Evolutionary conservation across 345 rosid species (phyloP), one percentile per base, ranked within the genome.

Genomic region (Hypericum perforatum): DNA sequence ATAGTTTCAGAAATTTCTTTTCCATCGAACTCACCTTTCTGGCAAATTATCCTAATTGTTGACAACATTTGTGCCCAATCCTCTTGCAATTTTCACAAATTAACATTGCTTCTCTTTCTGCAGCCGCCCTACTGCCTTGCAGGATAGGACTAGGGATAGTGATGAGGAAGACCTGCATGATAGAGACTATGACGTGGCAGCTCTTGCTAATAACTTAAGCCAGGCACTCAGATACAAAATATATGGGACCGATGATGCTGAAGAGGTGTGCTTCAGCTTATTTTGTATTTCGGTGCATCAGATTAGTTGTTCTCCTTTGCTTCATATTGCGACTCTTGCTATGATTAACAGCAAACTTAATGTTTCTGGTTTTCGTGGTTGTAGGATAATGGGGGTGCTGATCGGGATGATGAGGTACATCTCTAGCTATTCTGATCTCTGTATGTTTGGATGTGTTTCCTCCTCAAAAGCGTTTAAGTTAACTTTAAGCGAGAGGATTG

Each of bases 51-150:
- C 32, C 32, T 1, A 22, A 22, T 22, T 22, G 4, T 22, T 22
- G 32, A 22, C 4, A 22, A 22, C 32, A 22, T 1, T 22, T 22
- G 4, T 22, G 32, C 32, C 32, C 32, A 22, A 22, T 4, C 32
- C 32, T 22, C 32, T 22, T 22, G 32, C 32, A 22, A 6, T 7
- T 3, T 43, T 3, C 37, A 45, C 8, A 47, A 54, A 42, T 22
- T 63, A 8, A 53, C 53, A 49, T 61, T 57, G 15, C 50, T 58
- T 59, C 15, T 64, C 49, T 22, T 69, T 9, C 8, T 76, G 59
- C 89, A 92, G 98, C 63, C 96, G 95, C 22, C 98, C 98, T 16
- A 84, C 89, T 43, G 85, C 94, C 15, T 62, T 88, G 70, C 97
- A 88, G 59, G 98, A 88, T 61, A 88, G 97, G 78, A 70, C 87